Percentiles rank a stretch among this genome's conserved stretches.
These are phyloP conservation scores for Beauveria bassiana DNA, from an alignment of 2,329 filamentous ascomycete genomes.

Conservation along the genomic window DNA sequence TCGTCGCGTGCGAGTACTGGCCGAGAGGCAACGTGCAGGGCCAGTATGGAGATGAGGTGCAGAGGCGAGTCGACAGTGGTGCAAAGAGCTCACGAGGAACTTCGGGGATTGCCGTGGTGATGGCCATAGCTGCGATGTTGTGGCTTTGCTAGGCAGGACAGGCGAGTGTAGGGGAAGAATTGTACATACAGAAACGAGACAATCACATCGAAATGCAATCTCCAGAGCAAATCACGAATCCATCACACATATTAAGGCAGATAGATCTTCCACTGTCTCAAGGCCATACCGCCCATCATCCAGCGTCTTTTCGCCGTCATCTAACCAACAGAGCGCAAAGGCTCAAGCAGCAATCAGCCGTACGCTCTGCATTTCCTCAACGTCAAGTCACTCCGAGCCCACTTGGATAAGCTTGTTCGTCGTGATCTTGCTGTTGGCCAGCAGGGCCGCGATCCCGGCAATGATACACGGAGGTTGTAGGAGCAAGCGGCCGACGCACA, in stretches of 20 bases:
- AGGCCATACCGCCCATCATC: neutral
- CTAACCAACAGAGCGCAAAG: neutral
- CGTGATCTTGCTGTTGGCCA: slow-evolving; percentile 21
- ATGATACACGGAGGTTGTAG: slow-evolving; percentile 24
- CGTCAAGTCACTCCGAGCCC: slow-evolving; percentile 21
- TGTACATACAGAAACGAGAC: neutral
- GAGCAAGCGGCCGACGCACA: slow-evolving; percentile 18
- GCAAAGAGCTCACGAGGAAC: neutral
- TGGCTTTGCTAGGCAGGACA: neutral
- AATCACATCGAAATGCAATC: neutral
- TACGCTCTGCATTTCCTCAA: slow-evolving; percentile 15
- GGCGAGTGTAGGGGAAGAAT: neutral
- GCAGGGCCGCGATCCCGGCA: slow-evolving; percentile 19
- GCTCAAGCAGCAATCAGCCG: neutral
- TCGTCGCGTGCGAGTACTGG: slow-evolving; percentile 63
- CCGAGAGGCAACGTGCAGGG: slow-evolving; percentile 57
- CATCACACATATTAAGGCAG: neutral
- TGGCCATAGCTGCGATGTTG: neutral
- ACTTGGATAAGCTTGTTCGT: slow-evolving; percentile 16
- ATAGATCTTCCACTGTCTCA: neutral
- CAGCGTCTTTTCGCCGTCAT: neutral
- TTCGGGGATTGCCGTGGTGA: too few relatives aligned
- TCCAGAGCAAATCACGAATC: neutral
- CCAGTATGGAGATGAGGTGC: slow-evolving; percentile 34
- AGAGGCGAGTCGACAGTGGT: slow-evolving; percentile 8